Evolutionary conservation across 805 yeast species (phyloP), one percentile per base, ranked within the genome.

Genomic region (Torulaspora maleeae): DNA sequence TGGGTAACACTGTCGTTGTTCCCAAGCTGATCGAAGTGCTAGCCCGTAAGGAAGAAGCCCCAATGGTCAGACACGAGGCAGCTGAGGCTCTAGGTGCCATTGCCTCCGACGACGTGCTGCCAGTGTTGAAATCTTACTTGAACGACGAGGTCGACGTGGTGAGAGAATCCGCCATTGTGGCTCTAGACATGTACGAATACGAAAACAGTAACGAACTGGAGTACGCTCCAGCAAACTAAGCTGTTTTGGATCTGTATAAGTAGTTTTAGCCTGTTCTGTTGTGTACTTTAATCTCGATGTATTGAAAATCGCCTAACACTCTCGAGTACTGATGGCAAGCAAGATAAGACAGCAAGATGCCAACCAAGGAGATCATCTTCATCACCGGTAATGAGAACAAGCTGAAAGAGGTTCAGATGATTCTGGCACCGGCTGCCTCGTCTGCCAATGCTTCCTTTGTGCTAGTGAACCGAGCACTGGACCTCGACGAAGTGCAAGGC

Each of bases 21-120:
- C 96, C 97, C 32, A 74, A 91, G 16, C 77, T 95, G 51, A 76
- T 88, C 47, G 82, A 86, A 69, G 88, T 93, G 3, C 76, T 95
- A 57, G 80, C 80, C 56, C 79, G 86, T 66, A 78, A 75, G 48
- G 61, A 69, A 12, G 96, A 93, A 72, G 98, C 95, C 43, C 95
- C 95, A 52, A 93, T 93, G 99, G 99, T 95, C 27, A 84, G 99
- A 71, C 99, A 93, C 65, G 99, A 93, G 72, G 99, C 98, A 47
- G 99, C 98, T 20, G 99, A 93, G 71, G 99, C 99, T 20, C 76
- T 95, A 58, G 99, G 99, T 22, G 79, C 95, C 24, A 93, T 93
- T 64, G 98, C 96, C 22, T 87, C 97, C 8, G 96, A 87, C 59
- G 97, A 91, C 48, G 95, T 91, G 30, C 75, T 91, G 53, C 96